A percentile compares a stretch with the other conserved stretches of the same genome.
Conservation (phyloP, 192 early-diverging fungal species). For the Geranomyces variabilis region DNA sequence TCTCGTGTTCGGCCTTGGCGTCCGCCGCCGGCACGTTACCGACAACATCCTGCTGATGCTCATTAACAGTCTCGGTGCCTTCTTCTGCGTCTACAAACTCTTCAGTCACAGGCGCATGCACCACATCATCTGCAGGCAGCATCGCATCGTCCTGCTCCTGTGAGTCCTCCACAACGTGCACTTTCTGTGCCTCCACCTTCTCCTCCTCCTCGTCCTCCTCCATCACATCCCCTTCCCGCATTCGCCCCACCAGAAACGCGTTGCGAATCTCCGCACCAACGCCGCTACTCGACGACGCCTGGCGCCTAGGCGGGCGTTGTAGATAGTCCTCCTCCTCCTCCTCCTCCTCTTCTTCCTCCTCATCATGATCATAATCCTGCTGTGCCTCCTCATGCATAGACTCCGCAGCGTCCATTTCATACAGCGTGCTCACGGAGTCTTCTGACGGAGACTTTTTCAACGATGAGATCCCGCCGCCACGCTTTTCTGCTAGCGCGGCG, state of each 20-base stretch:
- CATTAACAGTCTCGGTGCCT: not conserved
- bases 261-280: not conserved
- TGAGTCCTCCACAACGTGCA: not conserved
- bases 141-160: not conserved
- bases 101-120: not conserved
- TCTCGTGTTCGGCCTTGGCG: too few relatives aligned
- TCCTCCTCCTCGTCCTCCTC: not conserved
- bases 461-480: not conserved
- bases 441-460: not conserved
- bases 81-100: not conserved
- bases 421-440: not conserved
- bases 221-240: not conserved
- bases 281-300: not conserved
- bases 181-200: not conserved
- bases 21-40: too few relatives aligned
- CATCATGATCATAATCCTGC: not conserved
- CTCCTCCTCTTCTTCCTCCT: not conserved
- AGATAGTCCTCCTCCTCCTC: not conserved
- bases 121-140: not conserved
- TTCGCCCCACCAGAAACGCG: not conserved
- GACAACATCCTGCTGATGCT: too few relatives aligned
- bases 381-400: not conserved
- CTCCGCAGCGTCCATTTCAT: conserved; percentile 4
- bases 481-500: not conserved
- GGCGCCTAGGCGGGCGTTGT: not conserved